Base-by-base conservation (phyloP, 2,329 filamentous ascomycete species). In the Arachnomyces sp. region DNA sequence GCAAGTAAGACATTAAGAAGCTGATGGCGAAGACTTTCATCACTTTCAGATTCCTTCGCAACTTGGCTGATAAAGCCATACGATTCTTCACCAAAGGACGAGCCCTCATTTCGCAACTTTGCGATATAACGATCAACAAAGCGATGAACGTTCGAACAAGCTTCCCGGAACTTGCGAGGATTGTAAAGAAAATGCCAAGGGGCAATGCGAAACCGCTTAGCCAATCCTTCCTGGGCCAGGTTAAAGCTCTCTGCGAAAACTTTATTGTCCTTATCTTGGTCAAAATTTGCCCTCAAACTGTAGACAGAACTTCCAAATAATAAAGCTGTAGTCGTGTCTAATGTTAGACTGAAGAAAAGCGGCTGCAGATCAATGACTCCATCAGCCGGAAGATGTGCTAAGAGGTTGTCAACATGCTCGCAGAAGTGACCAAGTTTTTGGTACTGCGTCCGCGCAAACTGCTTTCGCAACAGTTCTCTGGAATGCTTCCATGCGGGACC, bases 321-420 rank as follows among this genome's bases (percentile, higher is more conserved):
- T n/a, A 64, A 54, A 18, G 57, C 53, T 1, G 56, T 63, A 2
- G 61, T 56, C 0, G 59, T 60, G 28, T 65, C 60, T 11, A 66
- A 47, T 1, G 61, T 67, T 21, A 63, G 45, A 18, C 56, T 51
- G 44, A 65, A 63, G 41, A 69, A 67, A 0, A 66, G 47, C 0
- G 61, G 57, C 40, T 65, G 53, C 0, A 69, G 40, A 21, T 51
- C 45, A n/a, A 59, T 31, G 7, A 49, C 32, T 2, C 47, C 45
- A 18, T 52, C 43, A 2, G 53, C 52, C 3, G 46, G 43, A 1
- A 59, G 16, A 18, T 18, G 44, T 2, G 17, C 16, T 17, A 68
- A 52, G 32, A 69, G 47, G 34, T 63, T 58, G 28, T 60, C 49
- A 7, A 54, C 43, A 32, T 50, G 61, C 11, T 53, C 44, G 18